A percentile compares a stretch with the other conserved stretches of the same genome.
Conservation (phyloP, 2,329 filamentous ascomycete species). For the Hymenoscyphus fraxineus region DNA sequence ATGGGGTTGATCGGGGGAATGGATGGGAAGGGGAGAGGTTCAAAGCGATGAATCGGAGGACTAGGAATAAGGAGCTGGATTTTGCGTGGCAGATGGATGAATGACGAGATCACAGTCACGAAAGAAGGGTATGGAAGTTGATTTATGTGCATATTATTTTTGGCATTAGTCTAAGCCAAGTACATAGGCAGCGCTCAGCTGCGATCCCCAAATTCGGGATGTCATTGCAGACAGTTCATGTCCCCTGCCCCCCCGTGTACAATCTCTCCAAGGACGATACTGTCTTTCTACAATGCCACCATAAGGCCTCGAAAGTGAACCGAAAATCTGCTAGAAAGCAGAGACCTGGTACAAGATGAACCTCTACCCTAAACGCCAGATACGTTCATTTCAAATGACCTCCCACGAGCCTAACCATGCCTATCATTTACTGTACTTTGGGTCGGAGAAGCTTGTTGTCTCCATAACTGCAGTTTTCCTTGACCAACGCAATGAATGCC, state of each 20-base stretch:
- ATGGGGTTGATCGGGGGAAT: constrained; percentile 90
- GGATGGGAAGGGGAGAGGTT: constrained; percentile 94
- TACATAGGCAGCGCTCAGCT: neutral
- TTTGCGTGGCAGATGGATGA: constrained; percentile 98
- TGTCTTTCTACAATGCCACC: neutral
- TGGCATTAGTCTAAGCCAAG: neutral
- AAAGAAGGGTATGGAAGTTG: neutral
- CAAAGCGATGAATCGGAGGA: constrained; percentile 74
- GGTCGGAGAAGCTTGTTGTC: constrained; percentile 49
- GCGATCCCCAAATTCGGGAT: neutral
- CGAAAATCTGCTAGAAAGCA: neutral
- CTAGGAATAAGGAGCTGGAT: constrained; percentile 73
- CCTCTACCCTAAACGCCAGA: neutral
- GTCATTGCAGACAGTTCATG: neutral
- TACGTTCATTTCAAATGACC: neutral
- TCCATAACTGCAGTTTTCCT: constrained; percentile 50
- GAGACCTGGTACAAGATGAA: neutral
- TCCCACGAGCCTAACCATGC: neutral
- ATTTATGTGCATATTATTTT: neutral
- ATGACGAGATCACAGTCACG: constrained; percentile 37
- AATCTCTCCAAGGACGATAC: neutral
- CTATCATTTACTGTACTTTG: neutral
- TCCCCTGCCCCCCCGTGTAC: neutral
- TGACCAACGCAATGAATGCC: constrained; percentile 59
- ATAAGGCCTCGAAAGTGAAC: neutral